These are phyloP conservation scores for Talaromyces sp. DNA, from an alignment of 2,329 filamentous ascomycete genomes.

Conservation along the genomic window DNA sequence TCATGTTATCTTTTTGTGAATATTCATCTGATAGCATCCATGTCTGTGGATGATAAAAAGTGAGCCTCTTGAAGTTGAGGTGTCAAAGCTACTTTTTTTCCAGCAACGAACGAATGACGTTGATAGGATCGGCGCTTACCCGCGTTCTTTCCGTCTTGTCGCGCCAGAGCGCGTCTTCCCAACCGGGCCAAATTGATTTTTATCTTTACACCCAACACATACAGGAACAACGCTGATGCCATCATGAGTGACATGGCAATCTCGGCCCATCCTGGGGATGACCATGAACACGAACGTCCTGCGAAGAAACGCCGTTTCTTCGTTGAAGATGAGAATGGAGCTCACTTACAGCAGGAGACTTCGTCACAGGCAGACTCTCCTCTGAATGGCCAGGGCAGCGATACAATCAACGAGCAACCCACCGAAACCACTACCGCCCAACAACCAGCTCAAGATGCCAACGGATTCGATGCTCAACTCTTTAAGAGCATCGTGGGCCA, in stretches of 20 bases:
- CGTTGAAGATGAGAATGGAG: slow-evolving; percentile 46
- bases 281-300: slow-evolving; percentile 50
- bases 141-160: slow-evolving; percentile 24
- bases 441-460: slow-evolving; percentile 13
- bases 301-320: slow-evolving; percentile 65
- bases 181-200: slow-evolving; percentile 18
- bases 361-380: neutral
- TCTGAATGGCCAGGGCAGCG: neutral
- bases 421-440: neutral
- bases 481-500: slow-evolving; percentile 61
- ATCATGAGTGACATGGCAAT: slow-evolving; percentile 43
- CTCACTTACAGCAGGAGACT: slow-evolving; percentile 20
- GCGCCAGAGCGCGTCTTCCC: slow-evolving; percentile 37
- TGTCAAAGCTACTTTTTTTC: neutral
- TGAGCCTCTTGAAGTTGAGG: neutral
- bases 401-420: neutral
- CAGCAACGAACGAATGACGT: slow-evolving; percentile 27
- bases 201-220: neutral
- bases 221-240: neutral
- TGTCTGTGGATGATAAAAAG: neutral
- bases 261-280: neutral
- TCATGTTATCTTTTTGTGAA: neutral
- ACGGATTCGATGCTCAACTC: slow-evolving; percentile 54
- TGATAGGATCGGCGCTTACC: slow-evolving; percentile 24
- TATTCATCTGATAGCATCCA: neutral